These are phyloP conservation scores for Tolypocladium pustulatum DNA, from an alignment of 2,329 filamentous ascomycete species.

Conservation along the genomic window DNA sequence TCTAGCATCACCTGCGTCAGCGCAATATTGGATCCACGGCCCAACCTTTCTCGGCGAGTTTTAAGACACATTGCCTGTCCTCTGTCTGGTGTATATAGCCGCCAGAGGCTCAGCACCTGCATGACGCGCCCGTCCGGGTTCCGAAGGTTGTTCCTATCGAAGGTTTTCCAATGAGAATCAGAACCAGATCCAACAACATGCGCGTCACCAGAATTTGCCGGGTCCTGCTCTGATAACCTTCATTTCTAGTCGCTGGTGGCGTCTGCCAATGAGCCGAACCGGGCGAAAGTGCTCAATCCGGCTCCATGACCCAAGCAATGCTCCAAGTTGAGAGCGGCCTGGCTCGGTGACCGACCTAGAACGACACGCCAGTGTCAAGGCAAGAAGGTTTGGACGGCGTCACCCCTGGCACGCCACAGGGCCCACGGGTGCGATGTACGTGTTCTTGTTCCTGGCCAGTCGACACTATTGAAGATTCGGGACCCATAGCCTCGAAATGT, in stretches of 20 bases:
- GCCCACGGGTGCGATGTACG: neutral
- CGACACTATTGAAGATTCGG: neutral
- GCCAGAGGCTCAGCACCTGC: neutral
- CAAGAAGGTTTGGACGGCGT: neutral
- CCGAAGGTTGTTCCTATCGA: neutral
- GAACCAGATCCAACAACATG: neutral
- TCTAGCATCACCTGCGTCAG: neutral
- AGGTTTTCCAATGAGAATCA: neutral
- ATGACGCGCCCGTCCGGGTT: neutral
- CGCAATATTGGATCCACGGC: neutral
- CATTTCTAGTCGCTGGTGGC: neutral
- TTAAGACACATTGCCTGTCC: neutral
- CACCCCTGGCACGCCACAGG: neutral
- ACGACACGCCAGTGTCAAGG: neutral
- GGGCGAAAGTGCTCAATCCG: neutral
- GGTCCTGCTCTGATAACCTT: neutral
- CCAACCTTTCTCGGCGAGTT: neutral
- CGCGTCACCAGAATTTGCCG: neutral
- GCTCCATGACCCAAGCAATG: neutral
- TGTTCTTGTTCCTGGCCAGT: neutral
- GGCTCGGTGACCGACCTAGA: neutral
- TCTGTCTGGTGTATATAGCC: no score
- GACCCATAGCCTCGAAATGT: neutral
- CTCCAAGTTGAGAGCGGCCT: neutral
- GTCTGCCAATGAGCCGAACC: neutral